A percentile compares a stretch with the other conserved stretches of the same genome.
phyloP scores from a whole-genome alignment of 179 eudicot genomes.

The Sideroxylon spinosum region DNA sequence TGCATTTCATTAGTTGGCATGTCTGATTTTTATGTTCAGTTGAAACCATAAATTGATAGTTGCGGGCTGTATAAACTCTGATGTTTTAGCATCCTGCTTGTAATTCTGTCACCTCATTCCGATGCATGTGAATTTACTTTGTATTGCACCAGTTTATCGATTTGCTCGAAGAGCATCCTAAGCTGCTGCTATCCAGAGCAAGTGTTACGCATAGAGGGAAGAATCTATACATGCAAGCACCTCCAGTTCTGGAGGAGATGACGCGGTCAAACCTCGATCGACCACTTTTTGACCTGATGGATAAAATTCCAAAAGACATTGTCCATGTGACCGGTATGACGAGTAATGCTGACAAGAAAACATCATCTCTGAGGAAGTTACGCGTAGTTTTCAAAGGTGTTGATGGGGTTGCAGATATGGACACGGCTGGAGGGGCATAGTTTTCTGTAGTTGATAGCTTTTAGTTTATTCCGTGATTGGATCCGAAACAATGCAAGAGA shows the following conservation, averaged over 20 bases:
- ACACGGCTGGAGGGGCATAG: constrained; percentile 75
- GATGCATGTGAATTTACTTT: not conserved
- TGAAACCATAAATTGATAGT: not conserved
- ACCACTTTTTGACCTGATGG: constrained; percentile 79
- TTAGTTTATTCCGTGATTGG: not conserved
- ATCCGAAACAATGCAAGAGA: not conserved
- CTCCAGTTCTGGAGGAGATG: constrained; percentile 91
- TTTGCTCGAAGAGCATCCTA: constrained; percentile 70
- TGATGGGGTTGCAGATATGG: constrained; percentile 67
- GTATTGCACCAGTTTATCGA: constrained; percentile 63
- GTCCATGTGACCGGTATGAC: constrained; percentile 63
- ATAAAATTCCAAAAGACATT: constrained; percentile 43
- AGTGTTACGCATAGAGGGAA: constrained; percentile 69
- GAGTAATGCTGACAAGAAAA: constrained; percentile 53
- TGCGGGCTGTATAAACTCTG: not conserved
- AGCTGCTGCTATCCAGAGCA: constrained; percentile 60
- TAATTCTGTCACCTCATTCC: not conserved
- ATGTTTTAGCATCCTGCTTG: not conserved
- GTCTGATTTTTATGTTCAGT: not conserved
- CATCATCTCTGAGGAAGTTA: constrained; percentile 58
- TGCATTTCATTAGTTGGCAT: not conserved
- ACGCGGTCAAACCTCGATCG: constrained; percentile 65
- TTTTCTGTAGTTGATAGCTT: not conserved
- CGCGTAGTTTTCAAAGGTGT: constrained; percentile 73
- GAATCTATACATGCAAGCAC: constrained; percentile 94